A percentile compares a stretch with the other conserved stretches of the same genome.
Evolutionary conservation across 106 monocot genomes (phyloP).

Genomic region (Dendrobium officinale): DNA sequence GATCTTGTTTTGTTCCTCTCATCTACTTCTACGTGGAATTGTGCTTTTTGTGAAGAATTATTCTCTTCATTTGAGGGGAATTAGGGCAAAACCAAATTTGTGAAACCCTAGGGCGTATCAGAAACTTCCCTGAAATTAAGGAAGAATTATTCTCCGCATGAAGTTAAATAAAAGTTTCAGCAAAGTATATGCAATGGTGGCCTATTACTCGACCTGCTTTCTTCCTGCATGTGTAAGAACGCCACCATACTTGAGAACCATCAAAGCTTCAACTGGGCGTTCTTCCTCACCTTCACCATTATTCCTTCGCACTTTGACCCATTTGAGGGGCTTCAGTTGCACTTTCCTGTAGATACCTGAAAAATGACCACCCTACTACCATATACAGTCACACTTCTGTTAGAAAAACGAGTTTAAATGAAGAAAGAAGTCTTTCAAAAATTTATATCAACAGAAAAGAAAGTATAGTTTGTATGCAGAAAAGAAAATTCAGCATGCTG

Average conservation of each 20-base stretch:
- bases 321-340: conserved; percentile 87
- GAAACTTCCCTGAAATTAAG: not conserved
- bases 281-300: conserved; percentile 87
- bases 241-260: conserved; percentile 99
- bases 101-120: too few species aligned
- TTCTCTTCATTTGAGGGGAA: too few species aligned
- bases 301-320: conserved; percentile 66
- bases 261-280: conserved; percentile 82
- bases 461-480: not conserved
- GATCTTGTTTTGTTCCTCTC: too few species aligned
- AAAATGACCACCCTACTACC: conserved; percentile 83
- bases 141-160: not conserved
- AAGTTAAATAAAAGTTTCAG: not conserved
- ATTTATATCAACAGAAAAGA: not conserved
- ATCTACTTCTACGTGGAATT: too few species aligned
- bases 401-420: not conserved
- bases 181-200: not conserved
- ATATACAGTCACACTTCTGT: not conserved
- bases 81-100: too few species aligned
- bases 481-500: not conserved
- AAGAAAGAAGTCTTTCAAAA: not conserved
- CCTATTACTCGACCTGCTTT: conserved; percentile 62
- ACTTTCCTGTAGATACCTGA: conserved; percentile 98
- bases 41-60: too few species aligned
- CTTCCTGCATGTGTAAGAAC: conserved; percentile 99